Percentiles rank a stretch among this genome's conserved stretches.
These are phyloP conservation scores for Westerdykella aurantiaca DNA, from an alignment of 2,329 filamentous ascomycete species.

Conservation along the genomic window DNA sequence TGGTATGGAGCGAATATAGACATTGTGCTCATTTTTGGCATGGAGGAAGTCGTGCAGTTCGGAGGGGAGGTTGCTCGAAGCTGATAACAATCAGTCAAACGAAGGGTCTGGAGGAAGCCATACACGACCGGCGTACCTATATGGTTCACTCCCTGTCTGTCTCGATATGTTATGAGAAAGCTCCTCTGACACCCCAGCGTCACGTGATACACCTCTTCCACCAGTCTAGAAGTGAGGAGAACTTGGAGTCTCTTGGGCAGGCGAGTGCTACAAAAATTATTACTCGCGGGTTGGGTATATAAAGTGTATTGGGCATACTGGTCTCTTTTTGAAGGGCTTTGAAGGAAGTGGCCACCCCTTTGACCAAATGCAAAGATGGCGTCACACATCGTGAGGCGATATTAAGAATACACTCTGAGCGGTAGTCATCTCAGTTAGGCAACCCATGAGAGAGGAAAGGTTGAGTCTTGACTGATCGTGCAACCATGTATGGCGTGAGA, in stretches of 20 bases:
- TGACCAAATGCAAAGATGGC: conserved; percentile 31
- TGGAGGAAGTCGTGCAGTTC: conserved; percentile 25
- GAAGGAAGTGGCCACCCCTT: conserved; percentile 31
- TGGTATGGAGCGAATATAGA: conserved; percentile 17
- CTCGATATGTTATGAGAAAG: conserved; percentile 32
- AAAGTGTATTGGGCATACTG: conserved; percentile 15
- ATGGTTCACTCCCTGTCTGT: conserved; percentile 17
- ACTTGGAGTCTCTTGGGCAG: conserved; percentile 22
- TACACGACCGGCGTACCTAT: conserved; percentile 12
- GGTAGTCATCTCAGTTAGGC: too few species aligned
- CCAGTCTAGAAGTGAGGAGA: conserved; percentile 19
- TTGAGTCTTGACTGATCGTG: background rate
- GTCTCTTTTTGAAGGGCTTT: conserved; percentile 24
- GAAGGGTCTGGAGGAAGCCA: background rate
- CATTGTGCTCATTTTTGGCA: conserved; percentile 9
- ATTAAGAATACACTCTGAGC: background rate
- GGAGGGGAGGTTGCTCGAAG: conserved; percentile 19
- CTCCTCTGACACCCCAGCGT: conserved; percentile 29
- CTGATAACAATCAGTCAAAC: conserved; percentile 1
- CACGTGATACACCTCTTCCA: conserved; percentile 25
- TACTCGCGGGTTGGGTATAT: background rate
- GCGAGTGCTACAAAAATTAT: conserved; percentile 14
- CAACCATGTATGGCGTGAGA: background rate
- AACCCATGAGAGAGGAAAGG: too few species aligned
- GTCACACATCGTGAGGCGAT: conserved; percentile 24